Conservation (phyloP, 2,329 filamentous ascomycete genomes). For the Lasiodiplodia theobromae region DNA sequence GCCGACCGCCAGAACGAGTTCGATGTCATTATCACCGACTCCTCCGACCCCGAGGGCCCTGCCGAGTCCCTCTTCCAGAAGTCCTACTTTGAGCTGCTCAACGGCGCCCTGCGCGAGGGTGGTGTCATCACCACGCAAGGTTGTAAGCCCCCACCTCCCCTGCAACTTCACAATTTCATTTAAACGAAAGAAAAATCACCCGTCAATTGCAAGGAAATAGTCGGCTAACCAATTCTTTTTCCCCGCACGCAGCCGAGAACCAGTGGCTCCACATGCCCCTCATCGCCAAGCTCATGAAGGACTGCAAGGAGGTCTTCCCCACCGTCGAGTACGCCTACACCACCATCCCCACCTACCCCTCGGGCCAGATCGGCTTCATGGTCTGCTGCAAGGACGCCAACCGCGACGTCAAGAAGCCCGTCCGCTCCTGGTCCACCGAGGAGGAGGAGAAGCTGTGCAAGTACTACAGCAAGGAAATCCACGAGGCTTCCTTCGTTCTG, state of each 20-base stretch:
- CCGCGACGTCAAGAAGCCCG: slow-evolving; percentile 82
- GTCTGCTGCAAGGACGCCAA: slow-evolving; percentile 95
- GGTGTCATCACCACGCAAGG: slow-evolving; percentile 99
- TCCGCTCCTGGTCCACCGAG: slow-evolving; percentile 81
- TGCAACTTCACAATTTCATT: slow-evolving; percentile 26
- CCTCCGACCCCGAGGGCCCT: slow-evolving; percentile 94
- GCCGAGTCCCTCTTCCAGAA: slow-evolving; percentile 98
- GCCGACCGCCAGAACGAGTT: slow-evolving; percentile 96
- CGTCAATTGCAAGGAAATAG: not conserved
- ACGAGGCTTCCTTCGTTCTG: slow-evolving; percentile 91
- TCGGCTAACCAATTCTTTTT: slow-evolving; percentile 37
- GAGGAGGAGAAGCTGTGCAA: slow-evolving; percentile 92
- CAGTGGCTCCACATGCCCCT: slow-evolving; percentile 97
- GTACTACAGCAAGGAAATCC: slow-evolving; percentile 98
- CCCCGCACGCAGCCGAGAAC: slow-evolving; percentile 78
- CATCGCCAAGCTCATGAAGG: slow-evolving; percentile 94
- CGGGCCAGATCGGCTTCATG: slow-evolving; percentile 99
- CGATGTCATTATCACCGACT: slow-evolving; percentile 99
- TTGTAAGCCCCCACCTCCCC: slow-evolving; percentile 79
- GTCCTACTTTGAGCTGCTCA: slow-evolving; percentile 95
- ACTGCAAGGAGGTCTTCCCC: slow-evolving; percentile 96
- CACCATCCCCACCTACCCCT: slow-evolving; percentile 98
- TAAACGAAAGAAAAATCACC: not conserved
- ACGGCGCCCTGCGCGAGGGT: slow-evolving; percentile 88
- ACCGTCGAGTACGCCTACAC: slow-evolving; percentile 98